These are phyloP conservation scores for Auricularia cornea DNA, from an alignment of 768 basidiomycete species.

Conservation along the genomic window DNA sequence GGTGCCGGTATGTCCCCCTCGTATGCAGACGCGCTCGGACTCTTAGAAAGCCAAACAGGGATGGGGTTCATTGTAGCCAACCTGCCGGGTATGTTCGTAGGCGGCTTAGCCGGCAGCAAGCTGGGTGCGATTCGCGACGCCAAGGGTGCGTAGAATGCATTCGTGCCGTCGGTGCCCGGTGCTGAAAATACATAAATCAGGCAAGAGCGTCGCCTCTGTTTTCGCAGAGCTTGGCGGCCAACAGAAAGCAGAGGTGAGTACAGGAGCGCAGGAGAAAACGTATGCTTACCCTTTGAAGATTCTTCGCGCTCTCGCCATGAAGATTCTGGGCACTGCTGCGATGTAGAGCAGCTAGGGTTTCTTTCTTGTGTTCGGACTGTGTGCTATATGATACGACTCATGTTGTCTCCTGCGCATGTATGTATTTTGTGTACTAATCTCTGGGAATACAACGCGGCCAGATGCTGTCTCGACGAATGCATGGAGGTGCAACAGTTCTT, in stretches of 20 bases:
- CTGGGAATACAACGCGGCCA: neutral
- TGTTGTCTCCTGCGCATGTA: too few species aligned
- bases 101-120: constrained; percentile 83
- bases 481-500: too few species aligned
- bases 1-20: constrained; percentile 38
- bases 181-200: constrained; percentile 25
- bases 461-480: neutral
- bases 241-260: constrained; percentile 78
- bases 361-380: neutral
- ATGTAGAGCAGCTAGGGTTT: neutral
- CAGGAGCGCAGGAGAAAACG: neutral
- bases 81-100: constrained; percentile 77
- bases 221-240: constrained; percentile 65
- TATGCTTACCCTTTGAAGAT: constrained; percentile 41
- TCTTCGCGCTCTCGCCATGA: constrained; percentile 69
- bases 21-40: neutral
- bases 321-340: constrained; percentile 63
- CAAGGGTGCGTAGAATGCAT: constrained; percentile 33
- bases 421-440: too few species aligned
- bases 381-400: too few species aligned
- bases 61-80: constrained; percentile 54
- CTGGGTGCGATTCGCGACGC: constrained; percentile 88
- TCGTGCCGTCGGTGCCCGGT: neutral
- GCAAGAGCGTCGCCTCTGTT: constrained; percentile 85
- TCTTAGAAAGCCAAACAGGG: too few species aligned